Evolutionary conservation across 257 asterid genomes (phyloP).

Genomic region (Solanum peruvianum): DNA sequence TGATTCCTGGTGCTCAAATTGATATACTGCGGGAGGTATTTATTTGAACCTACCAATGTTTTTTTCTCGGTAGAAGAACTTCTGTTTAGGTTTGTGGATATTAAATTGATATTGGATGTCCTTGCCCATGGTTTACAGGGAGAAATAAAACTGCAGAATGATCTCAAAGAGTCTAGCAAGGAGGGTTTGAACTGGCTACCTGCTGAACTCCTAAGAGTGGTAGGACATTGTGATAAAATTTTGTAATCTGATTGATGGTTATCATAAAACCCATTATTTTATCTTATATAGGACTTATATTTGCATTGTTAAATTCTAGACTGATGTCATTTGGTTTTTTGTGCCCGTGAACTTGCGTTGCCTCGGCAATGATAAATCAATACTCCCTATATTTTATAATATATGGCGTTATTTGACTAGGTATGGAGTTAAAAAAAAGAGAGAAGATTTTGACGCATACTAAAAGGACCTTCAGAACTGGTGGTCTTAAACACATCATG

Average conservation of each 20-base stretch:
- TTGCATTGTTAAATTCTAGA: not conserved
- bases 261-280: not conserved
- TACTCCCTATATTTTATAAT: not conserved
- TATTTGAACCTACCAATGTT: not conserved
- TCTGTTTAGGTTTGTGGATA: not conserved
- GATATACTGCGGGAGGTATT: constrained; percentile 74
- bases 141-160: constrained; percentile 27
- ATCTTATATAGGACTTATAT: not conserved
- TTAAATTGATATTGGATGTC: not conserved
- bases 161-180: not conserved
- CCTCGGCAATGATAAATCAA: not conserved
- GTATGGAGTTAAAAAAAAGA: not conserved
- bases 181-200: constrained; percentile 60
- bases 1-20: constrained; percentile 63
- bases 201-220: constrained; percentile 61
- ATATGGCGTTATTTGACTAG: not conserved
- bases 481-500: not conserved
- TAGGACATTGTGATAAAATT: not conserved
- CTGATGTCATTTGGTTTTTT: not conserved
- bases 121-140: constrained; percentile 22
- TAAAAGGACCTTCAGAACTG: not conserved
- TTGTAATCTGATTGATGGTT: not conserved
- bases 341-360: not conserved
- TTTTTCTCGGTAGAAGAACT: not conserved
- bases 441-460: not conserved